A percentile compares a stretch with the other conserved stretches of the same genome.
phyloP scores from a whole-genome alignment of 73 alveolate species.

The Paramecium sexaurelia region DNA sequence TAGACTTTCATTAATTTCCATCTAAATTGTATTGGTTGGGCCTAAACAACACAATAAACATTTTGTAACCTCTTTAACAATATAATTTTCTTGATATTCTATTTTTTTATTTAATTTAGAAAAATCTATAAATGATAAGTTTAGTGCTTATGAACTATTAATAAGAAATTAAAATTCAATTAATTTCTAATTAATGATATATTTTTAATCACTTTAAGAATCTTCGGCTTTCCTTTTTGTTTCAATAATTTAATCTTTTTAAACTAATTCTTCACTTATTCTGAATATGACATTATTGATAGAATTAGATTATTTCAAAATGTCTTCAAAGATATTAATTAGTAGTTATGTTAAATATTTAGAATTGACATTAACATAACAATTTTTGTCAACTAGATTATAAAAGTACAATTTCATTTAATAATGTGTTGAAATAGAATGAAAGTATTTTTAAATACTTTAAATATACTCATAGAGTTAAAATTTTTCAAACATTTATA shows the following conservation, averaged over 20 bases:
- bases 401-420: background rate
- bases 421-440: background rate
- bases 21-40: background rate
- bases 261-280: background rate
- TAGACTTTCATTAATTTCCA: background rate
- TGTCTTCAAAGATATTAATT: background rate
- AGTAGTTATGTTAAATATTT: background rate
- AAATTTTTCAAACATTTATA: background rate
- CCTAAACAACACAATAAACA: background rate
- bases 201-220: background rate
- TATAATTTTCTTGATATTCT: background rate
- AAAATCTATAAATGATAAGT: background rate
- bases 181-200: background rate
- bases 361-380: background rate
- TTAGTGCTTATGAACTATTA: background rate
- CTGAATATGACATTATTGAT: background rate
- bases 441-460: background rate
- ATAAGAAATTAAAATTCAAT: background rate
- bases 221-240: background rate
- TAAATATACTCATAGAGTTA: background rate
- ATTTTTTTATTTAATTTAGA: background rate
- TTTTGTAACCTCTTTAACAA: background rate
- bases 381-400: background rate
- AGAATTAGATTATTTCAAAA: background rate
- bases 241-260: background rate